Evolutionary conservation across 2,329 filamentous ascomycete species (phyloP).

Genomic region (Aspergillus pseudonomiae): DNA sequence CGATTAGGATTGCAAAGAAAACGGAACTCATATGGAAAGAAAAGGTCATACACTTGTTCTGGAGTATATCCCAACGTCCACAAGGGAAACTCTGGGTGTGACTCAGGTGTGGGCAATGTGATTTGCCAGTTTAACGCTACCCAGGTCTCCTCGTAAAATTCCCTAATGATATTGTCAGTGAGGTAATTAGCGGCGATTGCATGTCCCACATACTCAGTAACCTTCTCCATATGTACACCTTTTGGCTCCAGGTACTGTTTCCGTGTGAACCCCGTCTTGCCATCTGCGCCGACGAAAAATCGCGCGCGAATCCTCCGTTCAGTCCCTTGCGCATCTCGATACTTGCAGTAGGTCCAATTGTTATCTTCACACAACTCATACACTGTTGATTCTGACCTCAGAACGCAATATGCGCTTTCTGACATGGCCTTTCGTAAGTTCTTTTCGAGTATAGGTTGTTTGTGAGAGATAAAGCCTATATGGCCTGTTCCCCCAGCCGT

Average conservation of each 20-base stretch:
- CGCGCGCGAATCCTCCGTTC: constrained; percentile 21
- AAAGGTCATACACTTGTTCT: constrained; percentile 52
- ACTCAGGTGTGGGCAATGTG: constrained; percentile 46
- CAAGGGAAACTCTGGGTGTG: constrained; percentile 53
- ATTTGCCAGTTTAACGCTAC: constrained; percentile 53
- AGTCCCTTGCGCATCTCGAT: constrained; percentile 23
- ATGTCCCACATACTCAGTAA: constrained; percentile 17
- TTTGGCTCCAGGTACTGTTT: constrained; percentile 51
- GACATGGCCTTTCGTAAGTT: constrained; percentile 22
- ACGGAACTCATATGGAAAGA: constrained; percentile 50
- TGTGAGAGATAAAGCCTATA: constrained; percentile 32
- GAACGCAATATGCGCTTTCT: constrained; percentile 12
- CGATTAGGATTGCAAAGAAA: constrained; percentile 49
- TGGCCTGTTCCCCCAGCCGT: constrained; percentile 34
- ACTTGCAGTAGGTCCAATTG: constrained; percentile 20
- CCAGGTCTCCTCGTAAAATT: constrained; percentile 42
- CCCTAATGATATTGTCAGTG: constrained; percentile 14
- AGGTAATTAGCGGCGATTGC: not conserved
- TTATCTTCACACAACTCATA: constrained; percentile 18
- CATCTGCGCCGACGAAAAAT: constrained; percentile 51
- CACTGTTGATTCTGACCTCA: constrained; percentile 18
- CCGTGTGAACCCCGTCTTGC: constrained; percentile 51
- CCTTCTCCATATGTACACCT: constrained; percentile 42
- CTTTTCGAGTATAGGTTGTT: constrained; percentile 34
- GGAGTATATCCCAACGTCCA: constrained; percentile 53